Conservation (phyloP, 768 basidiomycete genomes). For the Pisolithus microcarpus region DNA sequence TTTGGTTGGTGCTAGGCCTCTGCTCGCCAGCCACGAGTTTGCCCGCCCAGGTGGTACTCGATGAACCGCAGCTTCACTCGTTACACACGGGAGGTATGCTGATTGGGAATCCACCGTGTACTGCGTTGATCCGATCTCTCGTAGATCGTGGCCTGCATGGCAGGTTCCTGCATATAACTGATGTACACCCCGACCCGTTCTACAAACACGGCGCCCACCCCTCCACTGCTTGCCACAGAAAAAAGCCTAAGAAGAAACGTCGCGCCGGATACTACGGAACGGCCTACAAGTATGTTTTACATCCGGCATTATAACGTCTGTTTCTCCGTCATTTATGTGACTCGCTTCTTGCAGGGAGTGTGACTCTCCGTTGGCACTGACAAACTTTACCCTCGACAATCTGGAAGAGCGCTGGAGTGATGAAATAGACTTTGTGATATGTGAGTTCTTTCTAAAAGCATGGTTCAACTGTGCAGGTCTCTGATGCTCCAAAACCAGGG, state of each 20-base stretch:
- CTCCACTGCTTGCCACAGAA: slow-evolving; percentile 62
- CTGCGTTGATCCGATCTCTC: slow-evolving; percentile 18
- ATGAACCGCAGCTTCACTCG: slow-evolving; percentile 16
- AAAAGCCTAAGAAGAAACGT: slow-evolving; percentile 47
- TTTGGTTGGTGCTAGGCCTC: slow-evolving; percentile 1
- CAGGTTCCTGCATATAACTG: slow-evolving; percentile 76
- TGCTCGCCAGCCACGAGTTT: slow-evolving; percentile 17
- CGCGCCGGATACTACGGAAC: slow-evolving; percentile 58
- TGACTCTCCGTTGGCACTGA: slow-evolving; percentile 74
- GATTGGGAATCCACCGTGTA: neutral
- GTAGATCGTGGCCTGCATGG: slow-evolving; percentile 47
- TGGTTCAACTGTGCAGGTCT: neutral
- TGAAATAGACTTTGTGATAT: slow-evolving; percentile 87
- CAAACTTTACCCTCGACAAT: slow-evolving; percentile 77
- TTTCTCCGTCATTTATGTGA: neutral
- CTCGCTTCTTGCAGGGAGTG: slow-evolving; percentile 46
- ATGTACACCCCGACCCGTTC: slow-evolving; percentile 75
- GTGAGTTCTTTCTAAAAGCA: slow-evolving; percentile 33
- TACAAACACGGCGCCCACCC: slow-evolving; percentile 48
- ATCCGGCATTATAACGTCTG: neutral
- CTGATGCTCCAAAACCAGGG: slow-evolving; percentile 35
- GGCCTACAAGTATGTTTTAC: slow-evolving; percentile 50
- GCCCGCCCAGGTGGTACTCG: slow-evolving; percentile 37
- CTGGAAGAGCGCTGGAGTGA: slow-evolving; percentile 72
- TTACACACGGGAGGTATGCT: slow-evolving; percentile 21